Base-by-base conservation (phyloP, 2,329 filamentous ascomycete species). In the Colletotrichum tropicicola region DNA sequence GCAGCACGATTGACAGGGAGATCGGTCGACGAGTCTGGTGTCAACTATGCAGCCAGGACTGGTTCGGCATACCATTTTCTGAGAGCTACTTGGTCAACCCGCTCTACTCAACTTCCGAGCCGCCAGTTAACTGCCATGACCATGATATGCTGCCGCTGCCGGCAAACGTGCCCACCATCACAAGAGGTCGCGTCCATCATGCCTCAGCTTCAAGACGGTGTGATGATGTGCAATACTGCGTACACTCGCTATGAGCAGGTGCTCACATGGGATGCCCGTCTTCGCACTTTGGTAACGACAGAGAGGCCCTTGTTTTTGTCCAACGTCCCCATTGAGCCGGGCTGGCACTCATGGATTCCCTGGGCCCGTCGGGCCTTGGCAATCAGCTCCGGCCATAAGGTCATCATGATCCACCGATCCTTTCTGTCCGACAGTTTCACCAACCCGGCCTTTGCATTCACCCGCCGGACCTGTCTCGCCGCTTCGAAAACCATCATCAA, bases 361-460 rank as follows among this genome's bases (percentile, higher is more conserved):
- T 77, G 70, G 62, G 77, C 77, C 3, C 72, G 77, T 7, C 72
- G 72, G 6, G 73, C 77, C 27, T 70, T 80, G 17, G 74, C 78
- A 10, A 79, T 80, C 25, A 77, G 73, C 1, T 74, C 77, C 2
- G 73, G 74, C 2, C 76, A 79, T 60, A 79, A 80, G 62, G 78
- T 79, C 55, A 79, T 79, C 68, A 79, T 80, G 77, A 78, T 80
- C 19, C 78, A 80, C 61, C 73, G 78, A 3, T 72, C 74, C 0
- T 78, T 78, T 37, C 57, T 79, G 6, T 77, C 76, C 25, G 72
- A 71, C 25, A 77, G 70, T 57, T 73, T 74, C 69, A 73, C 68
- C 55, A 75, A 77, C 35, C 69, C 72, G 0, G 73, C 68, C 17
- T 78, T 76, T 48, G 68, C 57, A 21, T 75, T 75, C 13, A 77